Base-by-base conservation (phyloP, 495 filamentous ascomycete species). In the Aspergillus mulundensis region DNA sequence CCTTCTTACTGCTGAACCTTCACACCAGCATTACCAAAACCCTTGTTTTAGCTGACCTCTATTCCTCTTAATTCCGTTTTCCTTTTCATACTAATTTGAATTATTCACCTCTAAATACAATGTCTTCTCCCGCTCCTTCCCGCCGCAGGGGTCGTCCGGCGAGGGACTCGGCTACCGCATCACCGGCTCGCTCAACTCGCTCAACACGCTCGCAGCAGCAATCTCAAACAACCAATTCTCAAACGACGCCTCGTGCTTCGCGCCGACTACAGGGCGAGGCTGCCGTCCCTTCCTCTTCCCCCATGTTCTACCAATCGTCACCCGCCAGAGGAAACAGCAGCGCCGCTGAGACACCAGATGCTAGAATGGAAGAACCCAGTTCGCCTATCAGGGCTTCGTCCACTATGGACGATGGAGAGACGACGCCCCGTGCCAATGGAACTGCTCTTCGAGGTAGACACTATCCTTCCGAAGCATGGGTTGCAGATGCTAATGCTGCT, bases 301-400 rank as follows among this genome's bases (percentile, higher is more conserved):
- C 91, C 24, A 79, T 95, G 55, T 88, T 90, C 68, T 94, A 85
- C 68, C 84, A 85, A 54, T 94, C 90, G 1, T 91, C 90, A 14
- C 87, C 91, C 4, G 79, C 74, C 11, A 80, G 76, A 61, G 80
- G 72, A 48, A 76, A 69, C 57, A 80, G 74, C 65, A 78, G 78
- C 61, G 78, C 65, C 58, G 78, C 83, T 63, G 81, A 81, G 64
- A 84, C 79, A 28, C 74, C 74, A 32, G 72, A 76, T 57, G 74
- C 71, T 25, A 74, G 70, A 41, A 79, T 83, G 69, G 76, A 74
- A 19, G 72, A 73, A 36, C 77, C 83, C 34, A 90, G 85, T 73
- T 91, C 86, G n/a, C 84, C 87, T 15, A 58, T 87, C 50, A 72
- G 82, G 64, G 84, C 82, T 60, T 73, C 78, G 51, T 81, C 81